Evolutionary conservation across 202 grass and related monocot genomes (phyloP), one percentile per base, ranked within the genome.

Genomic region (Bolboschoenoplectus hybrid): DNA sequence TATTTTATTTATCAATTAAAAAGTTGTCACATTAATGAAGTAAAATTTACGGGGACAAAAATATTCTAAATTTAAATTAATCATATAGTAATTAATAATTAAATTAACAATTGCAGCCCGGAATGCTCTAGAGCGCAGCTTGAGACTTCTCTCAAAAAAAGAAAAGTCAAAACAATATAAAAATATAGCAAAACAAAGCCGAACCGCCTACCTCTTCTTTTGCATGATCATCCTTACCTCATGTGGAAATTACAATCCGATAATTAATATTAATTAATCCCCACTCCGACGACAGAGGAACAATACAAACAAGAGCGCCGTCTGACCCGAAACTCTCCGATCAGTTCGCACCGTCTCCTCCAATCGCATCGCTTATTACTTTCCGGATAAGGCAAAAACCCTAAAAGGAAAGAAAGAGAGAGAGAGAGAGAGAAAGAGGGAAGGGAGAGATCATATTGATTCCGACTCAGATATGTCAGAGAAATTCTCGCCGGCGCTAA

Each of bases 401-500:
- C 5, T 17, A 40, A 57, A 5, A 14, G 5, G 57, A 5, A 3
- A n/a, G 52, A 39, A 16, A 57, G 11, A 78, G 51, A 78, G 74
- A 32, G 70, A 53, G 4, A 6, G 4, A 35, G 46, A 53, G 72
- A 53, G n/a, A n/a, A n/a, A n/a, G n/a, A 8, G 32, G 32, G 13
- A 10, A 6, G 26, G 26, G 26, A 26, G 26, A 7, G 51, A 56
- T 17, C 17, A 9, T 39, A 14, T 40, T 65, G 58, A 56, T 67
- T 43, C 5, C 34, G 63, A 6, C 14, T 77, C 63, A 72, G 85
- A 47, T 74, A 91, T 95, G 93, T 91, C 93, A 63, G 91, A 94
- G 53, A 98, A 91, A 83, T 99, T 99, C 92, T 99, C 97, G 26
- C 90, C 97, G 86, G 93, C 87, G 88, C 91, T 99, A 64, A 84